phyloP scores from a whole-genome alignment of 768 basidiomycete species.

The Clathrus columnatus region DNA sequence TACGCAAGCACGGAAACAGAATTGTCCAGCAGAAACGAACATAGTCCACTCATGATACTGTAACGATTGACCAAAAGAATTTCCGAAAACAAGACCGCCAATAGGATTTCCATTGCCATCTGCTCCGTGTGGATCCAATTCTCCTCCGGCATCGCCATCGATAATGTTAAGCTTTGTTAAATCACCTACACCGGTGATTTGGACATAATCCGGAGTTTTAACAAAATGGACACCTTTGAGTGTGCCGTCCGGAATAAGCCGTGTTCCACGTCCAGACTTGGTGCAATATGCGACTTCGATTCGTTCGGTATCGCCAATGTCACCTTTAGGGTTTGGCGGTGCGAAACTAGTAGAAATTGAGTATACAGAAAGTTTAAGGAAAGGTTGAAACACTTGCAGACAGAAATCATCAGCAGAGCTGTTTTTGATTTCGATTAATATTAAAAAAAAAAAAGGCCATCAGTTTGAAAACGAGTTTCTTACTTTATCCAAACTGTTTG shows the following conservation, averaged over 20 bases:
- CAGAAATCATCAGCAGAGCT: slow-evolving; percentile 44
- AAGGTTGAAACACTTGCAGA: slow-evolving; percentile 16
- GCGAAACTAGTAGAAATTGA: slow-evolving; percentile 8
- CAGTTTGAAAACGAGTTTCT: not conserved
- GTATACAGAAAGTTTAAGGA: not conserved
- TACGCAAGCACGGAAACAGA: slow-evolving; percentile 34
- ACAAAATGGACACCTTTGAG: slow-evolving; percentile 33
- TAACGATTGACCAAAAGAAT: slow-evolving; percentile 26
- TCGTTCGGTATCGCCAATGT: slow-evolving; percentile 53
- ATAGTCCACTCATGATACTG: slow-evolving; percentile 40
- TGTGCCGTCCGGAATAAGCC: slow-evolving; percentile 34
- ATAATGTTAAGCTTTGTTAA: slow-evolving; percentile 32
- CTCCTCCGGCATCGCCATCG: slow-evolving; percentile 30
- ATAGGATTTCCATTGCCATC: slow-evolving; percentile 30
- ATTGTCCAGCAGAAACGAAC: slow-evolving; percentile 34
- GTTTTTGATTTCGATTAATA: slow-evolving; percentile 1
- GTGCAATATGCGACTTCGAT: slow-evolving; percentile 48
- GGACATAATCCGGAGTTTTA: slow-evolving; percentile 36
- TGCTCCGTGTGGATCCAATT: slow-evolving; percentile 36
- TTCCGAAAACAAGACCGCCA: slow-evolving; percentile 33
- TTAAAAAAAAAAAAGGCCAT: not conserved
- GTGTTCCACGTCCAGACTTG: slow-evolving; percentile 33
- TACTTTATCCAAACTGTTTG: slow-evolving; percentile 22
- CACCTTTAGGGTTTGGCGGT: slow-evolving; percentile 35
- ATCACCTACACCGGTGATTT: slow-evolving; percentile 32